Percentiles rank a stretch among this genome's conserved stretches.
Evolutionary conservation across 192 early-diverging fungal genomes (phyloP).

Genomic region (Mortierella claussenii): DNA sequence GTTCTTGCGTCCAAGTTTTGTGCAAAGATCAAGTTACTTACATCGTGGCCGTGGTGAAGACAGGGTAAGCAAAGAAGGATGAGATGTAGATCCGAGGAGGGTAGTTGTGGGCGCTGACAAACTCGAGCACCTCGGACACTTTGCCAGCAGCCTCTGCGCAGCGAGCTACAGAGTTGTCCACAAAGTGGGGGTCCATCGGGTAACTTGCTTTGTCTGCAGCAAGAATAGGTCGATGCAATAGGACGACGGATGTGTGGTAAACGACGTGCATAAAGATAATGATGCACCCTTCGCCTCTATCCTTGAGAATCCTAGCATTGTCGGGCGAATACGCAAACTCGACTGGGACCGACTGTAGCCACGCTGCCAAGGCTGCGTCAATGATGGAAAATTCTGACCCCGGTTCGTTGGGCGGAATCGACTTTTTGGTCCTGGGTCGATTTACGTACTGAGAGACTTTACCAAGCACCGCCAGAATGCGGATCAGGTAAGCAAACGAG

Average conservation of each 20-base stretch:
- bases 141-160: conserved; percentile 57
- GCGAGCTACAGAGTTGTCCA: conserved; percentile 48
- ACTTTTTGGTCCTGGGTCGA: conserved; percentile 35
- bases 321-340: conserved; percentile 49
- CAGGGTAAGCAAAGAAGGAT: conserved; percentile 57
- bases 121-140: conserved; percentile 49
- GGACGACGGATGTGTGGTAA: conserved; percentile 57
- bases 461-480: conserved; percentile 56
- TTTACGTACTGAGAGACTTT: conserved; percentile 59
- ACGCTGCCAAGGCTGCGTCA: conserved; percentile 46
- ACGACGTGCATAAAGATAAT: conserved; percentile 55
- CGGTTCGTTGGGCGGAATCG: conserved; percentile 52
- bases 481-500: conserved; percentile 52
- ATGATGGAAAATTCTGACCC: conserved; percentile 59
- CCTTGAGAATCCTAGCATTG: conserved; percentile 30
- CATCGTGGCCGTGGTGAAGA: conserved; percentile 64
- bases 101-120: conserved; percentile 28
- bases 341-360: conserved; percentile 43
- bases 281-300: conserved; percentile 29
- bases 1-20: too few species aligned
- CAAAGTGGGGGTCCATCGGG: conserved; percentile 42
- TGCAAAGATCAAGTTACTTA: conserved; percentile 9
- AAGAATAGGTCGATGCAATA: conserved; percentile 61
- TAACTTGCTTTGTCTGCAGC: conserved; percentile 41
- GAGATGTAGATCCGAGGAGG: conserved; percentile 47